phyloP scores from a whole-genome alignment of 1,284 basidiomycete genomes.

The Ustilago nuda region DNA sequence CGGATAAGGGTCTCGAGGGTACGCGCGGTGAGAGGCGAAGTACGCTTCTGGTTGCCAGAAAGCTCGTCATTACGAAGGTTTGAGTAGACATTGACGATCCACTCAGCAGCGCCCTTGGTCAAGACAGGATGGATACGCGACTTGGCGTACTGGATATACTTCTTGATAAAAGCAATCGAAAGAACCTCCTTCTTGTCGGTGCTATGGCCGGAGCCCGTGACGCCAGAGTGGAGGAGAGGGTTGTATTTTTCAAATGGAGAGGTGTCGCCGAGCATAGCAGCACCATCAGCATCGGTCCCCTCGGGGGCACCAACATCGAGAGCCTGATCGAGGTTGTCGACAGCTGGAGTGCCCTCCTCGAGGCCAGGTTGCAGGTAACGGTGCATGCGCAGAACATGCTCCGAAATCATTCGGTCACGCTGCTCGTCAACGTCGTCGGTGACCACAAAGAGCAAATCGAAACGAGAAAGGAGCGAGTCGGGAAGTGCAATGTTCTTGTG shows the following conservation, averaged over 20 bases:
- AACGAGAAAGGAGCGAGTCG: slow-evolving; percentile 97
- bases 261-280: slow-evolving; percentile 55
- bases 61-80: slow-evolving; percentile 91
- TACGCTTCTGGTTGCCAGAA: slow-evolving; percentile 92
- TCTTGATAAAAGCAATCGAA: slow-evolving; percentile 94
- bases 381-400: slow-evolving; percentile 98
- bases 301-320: slow-evolving; percentile 64
- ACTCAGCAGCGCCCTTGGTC: slow-evolving; percentile 92
- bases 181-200: slow-evolving; percentile 80
- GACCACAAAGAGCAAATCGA: slow-evolving; percentile 97
- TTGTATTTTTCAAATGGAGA: slow-evolving; percentile 87
- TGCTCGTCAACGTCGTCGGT: slow-evolving; percentile 98
- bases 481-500: slow-evolving; percentile 98
- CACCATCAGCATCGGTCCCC: slow-evolving; percentile 58
- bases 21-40: slow-evolving; percentile 95
- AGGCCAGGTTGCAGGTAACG: slow-evolving; percentile 94
- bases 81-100: slow-evolving; percentile 93
- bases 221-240: slow-evolving; percentile 89
- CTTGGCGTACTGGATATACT: slow-evolving; percentile 98
- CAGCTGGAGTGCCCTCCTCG: slow-evolving; percentile 85
- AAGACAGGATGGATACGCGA: slow-evolving; percentile 78
- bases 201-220: slow-evolving; percentile 70
- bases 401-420: slow-evolving; percentile 92
- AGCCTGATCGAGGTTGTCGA: slow-evolving; percentile 81
- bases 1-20: slow-evolving; percentile 99